Conservation (phyloP, 2,329 filamentous ascomycete genomes). For the Pestalotiopsis sp. region DNA sequence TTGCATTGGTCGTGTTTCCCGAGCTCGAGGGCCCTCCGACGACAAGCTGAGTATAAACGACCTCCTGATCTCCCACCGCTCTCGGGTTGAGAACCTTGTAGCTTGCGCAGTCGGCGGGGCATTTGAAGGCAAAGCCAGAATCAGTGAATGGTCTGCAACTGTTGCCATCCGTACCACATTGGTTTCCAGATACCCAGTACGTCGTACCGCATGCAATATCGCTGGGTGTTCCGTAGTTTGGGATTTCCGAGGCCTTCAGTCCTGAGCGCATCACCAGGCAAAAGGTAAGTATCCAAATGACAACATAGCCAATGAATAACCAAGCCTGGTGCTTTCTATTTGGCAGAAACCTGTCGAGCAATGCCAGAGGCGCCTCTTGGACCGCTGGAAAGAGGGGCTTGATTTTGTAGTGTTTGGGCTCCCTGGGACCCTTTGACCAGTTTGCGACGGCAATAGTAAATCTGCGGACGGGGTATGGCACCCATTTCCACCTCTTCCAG, state of each 20-base stretch:
- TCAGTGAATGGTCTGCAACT: constrained; percentile 76
- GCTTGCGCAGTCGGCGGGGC: constrained; percentile 71
- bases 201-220: constrained; percentile 68
- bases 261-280: constrained; percentile 69
- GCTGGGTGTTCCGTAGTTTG: constrained; percentile 67
- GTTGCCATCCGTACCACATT: constrained; percentile 74
- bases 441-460: constrained; percentile 41
- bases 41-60: constrained; percentile 67
- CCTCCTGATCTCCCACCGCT: constrained; percentile 71
- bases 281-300: constrained; percentile 72
- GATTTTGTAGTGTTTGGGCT: constrained; percentile 55
- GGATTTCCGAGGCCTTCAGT: constrained; percentile 61
- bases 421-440: constrained; percentile 61
- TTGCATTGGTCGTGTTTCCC: constrained; percentile 43
- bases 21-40: constrained; percentile 65
- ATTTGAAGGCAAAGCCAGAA: constrained; percentile 72
- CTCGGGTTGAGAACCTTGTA: constrained; percentile 70
- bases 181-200: constrained; percentile 73
- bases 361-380: constrained; percentile 67
- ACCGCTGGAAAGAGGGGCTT: constrained; percentile 64
- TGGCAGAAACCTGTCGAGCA: constrained; percentile 66
- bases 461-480: constrained; percentile 59
- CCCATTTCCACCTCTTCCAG: constrained; percentile 58
- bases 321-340: constrained; percentile 59
- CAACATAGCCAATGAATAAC: constrained; percentile 62